Evolutionary conservation across 441 rosid species (phyloP), one percentile per base, ranked within the genome.

Genomic region (Erysimum cheiri): DNA sequence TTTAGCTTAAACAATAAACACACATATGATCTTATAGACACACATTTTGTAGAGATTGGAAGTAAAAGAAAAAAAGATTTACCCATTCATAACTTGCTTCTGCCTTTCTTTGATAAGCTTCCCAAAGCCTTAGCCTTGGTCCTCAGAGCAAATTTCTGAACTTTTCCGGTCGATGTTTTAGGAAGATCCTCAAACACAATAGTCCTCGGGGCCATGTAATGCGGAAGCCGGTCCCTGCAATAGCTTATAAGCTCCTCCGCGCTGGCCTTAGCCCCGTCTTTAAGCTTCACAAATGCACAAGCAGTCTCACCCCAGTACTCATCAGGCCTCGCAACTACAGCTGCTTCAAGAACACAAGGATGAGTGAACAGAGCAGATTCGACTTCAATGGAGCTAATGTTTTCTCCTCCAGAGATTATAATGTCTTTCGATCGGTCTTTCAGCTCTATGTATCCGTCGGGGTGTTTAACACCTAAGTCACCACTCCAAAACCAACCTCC

Each of bases 281-380:
- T 89, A 43, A 89, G 71, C 77, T 83, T 87, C 74, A 87, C 96
- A 66, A 87, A 87, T 31, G 93, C 96, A 69, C 91, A 88, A 48
- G 90, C 87, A 8, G 90, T 88, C 73, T 90, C 93, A 28, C 96
- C 96, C 96, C 96, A 90, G 24, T 77, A 66, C 56, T 85, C 82
- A 50, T 90, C 93, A 6, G 91, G 91, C 72, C 91, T 76, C 33
- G 74, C 91, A 5, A 87, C 96, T 3, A 89, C 91, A 46, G 93
- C 91, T 7, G 89, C 93, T 73, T 87, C 93, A 12, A 87, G 80
- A 64, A 89, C 77, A 71, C 77, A 83, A 3, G 93, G 91, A 69
- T 87, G 96, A 36, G 80, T 58, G 62, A 81, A 87, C 61, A 89
- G 67, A 37, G 82, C 83, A 32, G 91, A 83, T 36, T 89, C 96